These are phyloP conservation scores for Mycena metata DNA, from an alignment of 768 basidiomycete species.

Conservation along the genomic window DNA sequence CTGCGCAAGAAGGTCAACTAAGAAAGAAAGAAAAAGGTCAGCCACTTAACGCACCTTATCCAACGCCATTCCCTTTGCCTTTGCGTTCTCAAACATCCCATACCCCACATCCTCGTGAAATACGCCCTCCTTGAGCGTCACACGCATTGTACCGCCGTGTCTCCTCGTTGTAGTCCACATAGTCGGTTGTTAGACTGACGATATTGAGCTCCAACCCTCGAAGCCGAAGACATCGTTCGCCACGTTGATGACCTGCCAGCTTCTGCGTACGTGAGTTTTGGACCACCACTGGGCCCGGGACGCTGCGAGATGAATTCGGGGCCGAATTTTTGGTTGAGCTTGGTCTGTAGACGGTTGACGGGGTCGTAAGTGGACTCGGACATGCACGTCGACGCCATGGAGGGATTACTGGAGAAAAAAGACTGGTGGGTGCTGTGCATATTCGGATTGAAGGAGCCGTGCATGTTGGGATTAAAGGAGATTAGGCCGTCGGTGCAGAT, in stretches of 20 bases:
- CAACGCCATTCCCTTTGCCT: constrained; percentile 85
- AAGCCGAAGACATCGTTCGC: constrained; percentile 99
- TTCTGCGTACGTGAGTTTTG: constrained; percentile 93
- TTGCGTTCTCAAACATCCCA: constrained; percentile 87
- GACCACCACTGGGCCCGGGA: constrained; percentile 88
- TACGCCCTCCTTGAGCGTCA: constrained; percentile 89
- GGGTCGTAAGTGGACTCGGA: constrained; percentile 75
- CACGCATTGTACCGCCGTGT: constrained; percentile 77
- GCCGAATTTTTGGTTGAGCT: constrained; percentile 89
- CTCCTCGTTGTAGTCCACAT: constrained; percentile 81
- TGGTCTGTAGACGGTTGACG: constrained; percentile 81
- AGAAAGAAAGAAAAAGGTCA: constrained; percentile 5
- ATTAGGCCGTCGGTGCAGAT: constrained; percentile 67
- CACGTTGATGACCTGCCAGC: constrained; percentile 98
- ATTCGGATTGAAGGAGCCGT: constrained; percentile 54
- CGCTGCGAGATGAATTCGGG: constrained; percentile 94
- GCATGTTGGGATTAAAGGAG: constrained; percentile 73
- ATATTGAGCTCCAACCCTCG: constrained; percentile 93
- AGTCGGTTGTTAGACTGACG: constrained; percentile 81
- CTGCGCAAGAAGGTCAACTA: constrained; percentile 54
- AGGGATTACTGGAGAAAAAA: constrained; percentile 42
- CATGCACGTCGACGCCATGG: constrained; percentile 54
- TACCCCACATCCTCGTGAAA: constrained; percentile 96
- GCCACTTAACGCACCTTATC: constrained; percentile 80
- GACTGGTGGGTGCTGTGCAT: constrained; percentile 44